Percentiles rank a stretch among this genome's conserved stretches.
phyloP scores from a whole-genome alignment of 2,329 filamentous ascomycete genomes.

The Tympanopsis confertula region DNA sequence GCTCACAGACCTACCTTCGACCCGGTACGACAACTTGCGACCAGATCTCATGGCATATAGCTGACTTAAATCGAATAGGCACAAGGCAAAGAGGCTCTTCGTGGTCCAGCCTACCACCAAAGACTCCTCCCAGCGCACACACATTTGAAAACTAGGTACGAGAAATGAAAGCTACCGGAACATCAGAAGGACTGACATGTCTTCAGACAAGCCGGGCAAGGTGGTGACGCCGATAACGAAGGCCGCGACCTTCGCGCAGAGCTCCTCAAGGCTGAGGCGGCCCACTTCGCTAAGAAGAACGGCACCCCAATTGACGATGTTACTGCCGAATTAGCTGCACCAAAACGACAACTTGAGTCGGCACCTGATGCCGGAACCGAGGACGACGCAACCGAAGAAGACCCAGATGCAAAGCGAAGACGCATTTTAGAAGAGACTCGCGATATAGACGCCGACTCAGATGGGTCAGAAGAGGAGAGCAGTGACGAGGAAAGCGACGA shows the following conservation, averaged over 20 bases:
- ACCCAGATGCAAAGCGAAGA: constrained; percentile 70
- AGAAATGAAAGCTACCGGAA: neutral
- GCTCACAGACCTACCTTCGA: constrained; percentile 88
- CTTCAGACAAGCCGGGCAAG: constrained; percentile 70
- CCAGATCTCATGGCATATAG: no score
- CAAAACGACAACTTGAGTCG: constrained; percentile 55
- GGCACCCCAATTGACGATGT: constrained; percentile 36
- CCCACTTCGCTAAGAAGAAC: constrained; percentile 76
- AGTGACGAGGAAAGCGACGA: constrained; percentile 52
- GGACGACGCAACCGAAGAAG: constrained; percentile 40
- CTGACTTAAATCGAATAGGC: constrained; percentile 38
- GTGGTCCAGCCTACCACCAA: constrained; percentile 91
- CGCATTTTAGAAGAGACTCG: constrained; percentile 78
- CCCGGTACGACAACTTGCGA: constrained; percentile 53
- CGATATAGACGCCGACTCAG: constrained; percentile 67
- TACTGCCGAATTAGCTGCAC: constrained; percentile 21
- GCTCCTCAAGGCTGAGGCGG: constrained; percentile 76
- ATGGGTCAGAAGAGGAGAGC: constrained; percentile 47
- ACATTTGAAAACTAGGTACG: constrained; percentile 73
- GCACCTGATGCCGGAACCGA: constrained; percentile 22
- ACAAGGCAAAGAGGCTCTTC: constrained; percentile 84
- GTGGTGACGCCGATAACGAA: constrained; percentile 61
- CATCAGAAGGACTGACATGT: constrained; percentile 7
- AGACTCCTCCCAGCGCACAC: constrained; percentile 89
- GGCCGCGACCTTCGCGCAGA: constrained; percentile 78